These are phyloP conservation scores for Chamaecrista fasciculata DNA, from an alignment of 306 rosid species.

Conservation along the genomic window DNA sequence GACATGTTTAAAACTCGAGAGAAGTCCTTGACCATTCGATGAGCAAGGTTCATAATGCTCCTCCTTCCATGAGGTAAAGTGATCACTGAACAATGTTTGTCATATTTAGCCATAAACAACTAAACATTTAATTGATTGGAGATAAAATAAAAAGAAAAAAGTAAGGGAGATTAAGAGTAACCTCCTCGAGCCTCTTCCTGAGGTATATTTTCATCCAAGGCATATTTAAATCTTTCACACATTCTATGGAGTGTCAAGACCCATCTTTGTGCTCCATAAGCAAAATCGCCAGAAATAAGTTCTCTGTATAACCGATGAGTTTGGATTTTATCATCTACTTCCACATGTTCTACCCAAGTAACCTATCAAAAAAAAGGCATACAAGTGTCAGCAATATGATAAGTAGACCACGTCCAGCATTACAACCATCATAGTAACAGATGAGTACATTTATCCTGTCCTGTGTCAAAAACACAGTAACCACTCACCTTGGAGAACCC, in stretches of 20 bases:
- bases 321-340: slow-evolving; percentile 54
- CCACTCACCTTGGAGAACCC: slow-evolving; percentile 49
- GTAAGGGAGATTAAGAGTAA: neutral
- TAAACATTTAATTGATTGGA: neutral
- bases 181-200: slow-evolving; percentile 39
- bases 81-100: slow-evolving; percentile 34
- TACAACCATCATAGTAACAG: neutral
- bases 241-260: slow-evolving; percentile 59
- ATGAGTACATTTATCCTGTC: no score
- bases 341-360: slow-evolving; percentile 76
- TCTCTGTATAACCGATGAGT: slow-evolving; percentile 48
- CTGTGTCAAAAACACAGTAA: neutral
- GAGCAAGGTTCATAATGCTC: slow-evolving; percentile 47
- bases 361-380: slow-evolving; percentile 36
- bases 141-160: neutral
- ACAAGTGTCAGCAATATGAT: neutral
- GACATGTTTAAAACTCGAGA: slow-evolving; percentile 48
- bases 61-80: slow-evolving; percentile 34
- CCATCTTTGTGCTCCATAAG: slow-evolving; percentile 80
- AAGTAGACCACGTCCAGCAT: neutral
- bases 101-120: neutral
- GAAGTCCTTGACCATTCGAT: slow-evolving; percentile 58
- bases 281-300: slow-evolving; percentile 30
- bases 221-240: slow-evolving; percentile 49
- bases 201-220: slow-evolving; percentile 19